Evolutionary conservation across 768 basidiomycete species (phyloP), one percentile per base, ranked within the genome.

Genomic region (Podaxis mareebaensis): DNA sequence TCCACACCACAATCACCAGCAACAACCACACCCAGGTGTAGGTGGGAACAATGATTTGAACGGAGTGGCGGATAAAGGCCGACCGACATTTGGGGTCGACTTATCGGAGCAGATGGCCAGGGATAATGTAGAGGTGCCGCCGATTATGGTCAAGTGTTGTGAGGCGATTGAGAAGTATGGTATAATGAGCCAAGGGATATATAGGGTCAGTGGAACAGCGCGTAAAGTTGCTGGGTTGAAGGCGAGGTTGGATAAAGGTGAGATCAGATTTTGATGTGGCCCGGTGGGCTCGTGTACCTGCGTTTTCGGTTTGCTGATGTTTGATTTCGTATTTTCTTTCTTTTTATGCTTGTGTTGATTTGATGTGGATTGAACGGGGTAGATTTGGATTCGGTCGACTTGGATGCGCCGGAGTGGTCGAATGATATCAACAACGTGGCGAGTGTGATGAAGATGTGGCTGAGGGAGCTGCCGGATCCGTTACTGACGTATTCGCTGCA

Each of bases 341-440:
- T 46, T 39, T 26, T 46, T 13, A 53, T 42, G 24, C 30, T 58
- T n/a, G 28, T 13, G 11, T 46, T 64, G 30, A 33, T 46, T 55
- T 42, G 33, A 33, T 33, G 8, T 39, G 56, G 63, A 58, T 58
- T 7, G 46, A 71, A 13, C 10, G 49, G 52, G 53, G 52, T 73
- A 81, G 96, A 98, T 74, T 76, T 98, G 53, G 92, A 97, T 17
- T 81, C 87, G 1, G 92, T 95, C 39, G 90, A 99, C 75, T 80
- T 99, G 57, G 87, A 95, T 72, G 81, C 89, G 5, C 86, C 91
- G 3, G 96, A 99, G 73, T 95, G 95, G 92, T 85, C 91, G 38
- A 83, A 87, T 17, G 97, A 99, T 73, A 95, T 99, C 76, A 98
- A 96, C 78, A 95, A 93, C 64, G 91, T 99, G 57, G 85, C 97